Conservation (phyloP, 257 asterid genomes). For the Ligustrum vulgare region DNA sequence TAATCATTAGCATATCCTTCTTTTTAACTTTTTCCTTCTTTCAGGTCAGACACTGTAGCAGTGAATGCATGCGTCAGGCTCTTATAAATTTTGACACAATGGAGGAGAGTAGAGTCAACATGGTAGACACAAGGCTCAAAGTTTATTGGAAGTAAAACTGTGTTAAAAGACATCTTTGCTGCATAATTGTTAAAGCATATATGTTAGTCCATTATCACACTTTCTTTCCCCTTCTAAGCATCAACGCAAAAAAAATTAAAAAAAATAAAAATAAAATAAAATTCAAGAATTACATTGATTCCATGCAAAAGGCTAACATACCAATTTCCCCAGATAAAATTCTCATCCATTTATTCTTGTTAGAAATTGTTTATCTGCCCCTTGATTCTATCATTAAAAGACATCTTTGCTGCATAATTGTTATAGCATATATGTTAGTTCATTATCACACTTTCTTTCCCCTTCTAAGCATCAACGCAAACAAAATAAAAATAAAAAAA, state of each 20-base stretch:
- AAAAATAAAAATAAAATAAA: no score
- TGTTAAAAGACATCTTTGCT: not conserved
- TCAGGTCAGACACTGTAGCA: constrained; percentile 57
- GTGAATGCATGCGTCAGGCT: constrained; percentile 45
- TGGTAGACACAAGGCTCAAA: constrained; percentile 50
- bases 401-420: no score
- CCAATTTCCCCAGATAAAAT: not conserved
- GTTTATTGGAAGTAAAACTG: constrained; percentile 15
- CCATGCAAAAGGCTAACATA: not conserved
- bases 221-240: not conserved
- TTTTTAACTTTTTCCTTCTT: constrained; percentile 18
- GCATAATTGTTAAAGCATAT: constrained; percentile 1
- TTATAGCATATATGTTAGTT: no score
- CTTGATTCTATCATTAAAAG: not conserved
- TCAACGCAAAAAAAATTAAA: no score
- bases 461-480: no score
- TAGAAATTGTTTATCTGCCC: not conserved
- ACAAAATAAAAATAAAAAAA: no score
- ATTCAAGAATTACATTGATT: not conserved
- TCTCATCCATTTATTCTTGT: not conserved
- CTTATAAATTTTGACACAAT: constrained; percentile 41
- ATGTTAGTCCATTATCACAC: not conserved
- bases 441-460: no score
- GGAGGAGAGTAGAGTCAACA: constrained; percentile 49
- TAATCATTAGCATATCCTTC: constrained; percentile 3